Base-by-base conservation (phyloP, 306 rosid genomes). In the Aeschynomene evenia region DNA sequence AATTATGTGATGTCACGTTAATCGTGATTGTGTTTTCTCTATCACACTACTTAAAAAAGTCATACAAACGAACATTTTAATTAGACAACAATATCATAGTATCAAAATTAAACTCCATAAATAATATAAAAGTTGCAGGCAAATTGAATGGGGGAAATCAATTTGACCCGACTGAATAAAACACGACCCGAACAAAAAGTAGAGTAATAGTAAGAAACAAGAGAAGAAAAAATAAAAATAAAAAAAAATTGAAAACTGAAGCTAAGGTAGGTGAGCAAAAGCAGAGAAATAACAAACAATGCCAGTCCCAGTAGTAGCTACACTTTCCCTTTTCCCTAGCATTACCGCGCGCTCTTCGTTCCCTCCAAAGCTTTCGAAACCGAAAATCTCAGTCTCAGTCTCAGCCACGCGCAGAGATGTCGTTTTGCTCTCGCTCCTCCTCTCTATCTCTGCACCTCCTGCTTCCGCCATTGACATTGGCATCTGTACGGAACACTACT, bases 401-500 rank as follows among this genome's bases (percentile, higher is more conserved):
- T 15, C n/a, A 45, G 9, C 20, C 51, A 45, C 51, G 8, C 51
- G 51, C 79, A 83, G 99, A 77, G 87, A 82, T 54, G 50, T 84
- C 24, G 68, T 86, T 5, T 69, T 79, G 13, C 78, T 94, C 63
- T 75, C 92, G 5, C 63, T 86, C 56, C 22, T 91, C 53, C 22
- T 91, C 77, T 21, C 84, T 33, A 77, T 77, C 18, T 76, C 82
- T 5, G 76, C 88, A 24, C 71, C 82, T 21, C 70, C 82, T 13
- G 96, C 88, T 43, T 77, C 86, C 76, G 79, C 96, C 77, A 24
- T 92, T 36, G 97, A 90, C 70, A 66, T 91, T 22, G 97, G 95
- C 85, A 84, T 91, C 36, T 89, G 99, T 95, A 67, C 34, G 85
- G 29, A 26, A 33, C 22, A 8, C 16, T n/a, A 7, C 74, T 48